phyloP scores from a whole-genome alignment of 163 green algal species.

The Scenedesmus sp. region DNA sequence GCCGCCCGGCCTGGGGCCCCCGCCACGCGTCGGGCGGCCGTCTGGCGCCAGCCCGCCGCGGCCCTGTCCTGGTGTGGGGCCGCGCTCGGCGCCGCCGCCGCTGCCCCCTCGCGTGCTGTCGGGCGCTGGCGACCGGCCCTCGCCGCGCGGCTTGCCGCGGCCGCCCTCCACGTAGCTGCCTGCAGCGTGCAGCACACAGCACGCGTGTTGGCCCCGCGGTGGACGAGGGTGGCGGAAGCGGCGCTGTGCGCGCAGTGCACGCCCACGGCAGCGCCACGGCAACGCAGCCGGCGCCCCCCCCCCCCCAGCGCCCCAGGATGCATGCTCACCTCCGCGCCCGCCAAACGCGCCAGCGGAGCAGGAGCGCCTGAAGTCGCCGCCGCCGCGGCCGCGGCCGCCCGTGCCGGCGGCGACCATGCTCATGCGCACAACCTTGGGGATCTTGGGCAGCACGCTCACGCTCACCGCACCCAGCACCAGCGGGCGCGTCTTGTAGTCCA shows the following conservation, averaged over 20 bases:
- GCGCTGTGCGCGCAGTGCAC: neutral
- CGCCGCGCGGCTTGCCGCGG: constrained; percentile 1
- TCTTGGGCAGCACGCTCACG: constrained; percentile 18
- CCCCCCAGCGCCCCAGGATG: neutral
- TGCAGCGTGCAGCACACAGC: neutral
- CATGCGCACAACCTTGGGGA: constrained; percentile 25
- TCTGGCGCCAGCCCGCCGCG: no score
- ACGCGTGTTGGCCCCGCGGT: neutral
- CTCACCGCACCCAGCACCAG: neutral
- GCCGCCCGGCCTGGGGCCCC: no score
- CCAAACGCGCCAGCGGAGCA: constrained; percentile 19
- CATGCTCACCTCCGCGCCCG: constrained; percentile 13
- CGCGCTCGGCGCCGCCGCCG: no score
- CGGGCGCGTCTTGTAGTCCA: constrained; percentile 6
- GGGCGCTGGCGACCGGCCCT: neutral
- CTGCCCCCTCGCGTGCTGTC: no score
- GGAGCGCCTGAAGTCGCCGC: constrained; percentile 15
- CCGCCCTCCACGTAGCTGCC: neutral
- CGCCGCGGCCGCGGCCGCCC: neutral
- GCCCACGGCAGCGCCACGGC: neutral
- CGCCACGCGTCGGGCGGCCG: no score
- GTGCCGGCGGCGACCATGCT: neutral
- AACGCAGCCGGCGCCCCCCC: no score
- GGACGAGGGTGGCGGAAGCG: no score
- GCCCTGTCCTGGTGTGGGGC: no score